phyloP scores from a whole-genome alignment of 768 basidiomycete genomes.

The Daedaleopsis nitida region DNA sequence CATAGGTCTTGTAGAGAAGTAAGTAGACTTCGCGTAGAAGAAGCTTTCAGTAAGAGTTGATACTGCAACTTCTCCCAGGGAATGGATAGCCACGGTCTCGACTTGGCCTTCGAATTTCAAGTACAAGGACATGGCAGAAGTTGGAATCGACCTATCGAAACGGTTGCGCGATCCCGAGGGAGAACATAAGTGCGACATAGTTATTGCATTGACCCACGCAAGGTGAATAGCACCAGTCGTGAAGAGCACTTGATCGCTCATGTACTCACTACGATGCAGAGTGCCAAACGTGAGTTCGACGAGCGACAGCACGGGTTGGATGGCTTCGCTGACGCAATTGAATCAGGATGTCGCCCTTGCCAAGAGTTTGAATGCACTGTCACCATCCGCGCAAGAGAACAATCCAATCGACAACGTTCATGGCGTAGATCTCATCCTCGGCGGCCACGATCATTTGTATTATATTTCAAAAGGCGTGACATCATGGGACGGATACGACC shows the following conservation, averaged over 20 bases:
- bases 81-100: slow-evolving; percentile 87
- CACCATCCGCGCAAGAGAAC: slow-evolving; percentile 52
- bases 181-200: slow-evolving; percentile 71
- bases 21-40: slow-evolving; percentile 8
- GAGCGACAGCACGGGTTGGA: background rate
- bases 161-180: slow-evolving; percentile 71
- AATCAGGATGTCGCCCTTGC: slow-evolving; percentile 71
- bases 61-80: slow-evolving; percentile 44
- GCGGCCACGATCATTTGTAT: slow-evolving; percentile 90
- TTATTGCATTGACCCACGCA: slow-evolving; percentile 86
- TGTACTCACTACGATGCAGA: slow-evolving; percentile 16
- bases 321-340: background rate
- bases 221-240: slow-evolving; percentile 41
- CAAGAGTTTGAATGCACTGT: slow-evolving; percentile 60
- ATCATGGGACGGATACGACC: slow-evolving; percentile 68
- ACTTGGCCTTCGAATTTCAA: slow-evolving; percentile 84
- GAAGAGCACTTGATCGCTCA: too few species aligned
- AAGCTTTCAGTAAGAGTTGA: too few species aligned
- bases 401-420: slow-evolving; percentile 53
- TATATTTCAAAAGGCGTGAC: slow-evolving; percentile 67
- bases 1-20: slow-evolving; percentile 90
- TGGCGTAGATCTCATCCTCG: slow-evolving; percentile 82
- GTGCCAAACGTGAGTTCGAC: slow-evolving; percentile 33
- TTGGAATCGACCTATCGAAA: slow-evolving; percentile 71
- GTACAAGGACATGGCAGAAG: slow-evolving; percentile 74